Base-by-base conservation (phyloP, 495 filamentous ascomycete genomes). In the Chaetomium cochliodes region DNA sequence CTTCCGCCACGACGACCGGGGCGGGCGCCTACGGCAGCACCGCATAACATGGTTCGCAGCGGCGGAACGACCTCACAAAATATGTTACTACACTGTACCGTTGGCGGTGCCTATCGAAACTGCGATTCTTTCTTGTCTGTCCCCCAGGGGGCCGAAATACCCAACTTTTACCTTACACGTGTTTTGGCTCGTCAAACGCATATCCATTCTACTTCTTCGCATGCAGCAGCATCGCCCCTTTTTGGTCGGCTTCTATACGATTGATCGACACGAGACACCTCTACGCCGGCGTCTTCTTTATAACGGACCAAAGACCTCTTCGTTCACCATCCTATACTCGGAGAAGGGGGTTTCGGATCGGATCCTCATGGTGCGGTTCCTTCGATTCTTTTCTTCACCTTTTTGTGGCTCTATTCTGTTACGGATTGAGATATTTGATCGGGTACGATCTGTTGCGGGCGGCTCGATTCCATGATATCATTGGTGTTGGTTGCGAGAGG, bases 21-120 rank as follows among this genome's bases (percentile, higher is more conserved):
- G n/a, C 68, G 0, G 66, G 65, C 6, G 57, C 68, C 9, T 76
- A 76, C 44, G 70, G 70, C 30, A 73, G 41, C 56, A 66, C 72
- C 33, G 57, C 70, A 26, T 76, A 63, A 30, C 3, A 2, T 16
- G 44, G 53, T 16, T 12, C n/a, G n/a, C 28, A n/a, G 26, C 22
- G 47, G 50, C 41, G 16, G 41, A 44, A 18, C 41, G 2, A 18
- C 16, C 41, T 44, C 3, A 44, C 41, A 15, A 37, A 54, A 49
- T 16, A 49, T 16, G 16, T n/a, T n/a, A n/a, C n/a, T n/a, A 25
- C 58, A 60, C 22, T 9, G 44, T 42, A 57, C 2, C 23, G 18
- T 26, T 26, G 26, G 51, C 51, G 5, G 51, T 26, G 13, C 12
- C 25, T 54, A 18, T 9, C 6, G 11, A 12, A 30, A 30, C 52